These are phyloP conservation scores for Ceratocystis smalleyi DNA, from an alignment of 2,329 filamentous ascomycete species.

Conservation along the genomic window DNA sequence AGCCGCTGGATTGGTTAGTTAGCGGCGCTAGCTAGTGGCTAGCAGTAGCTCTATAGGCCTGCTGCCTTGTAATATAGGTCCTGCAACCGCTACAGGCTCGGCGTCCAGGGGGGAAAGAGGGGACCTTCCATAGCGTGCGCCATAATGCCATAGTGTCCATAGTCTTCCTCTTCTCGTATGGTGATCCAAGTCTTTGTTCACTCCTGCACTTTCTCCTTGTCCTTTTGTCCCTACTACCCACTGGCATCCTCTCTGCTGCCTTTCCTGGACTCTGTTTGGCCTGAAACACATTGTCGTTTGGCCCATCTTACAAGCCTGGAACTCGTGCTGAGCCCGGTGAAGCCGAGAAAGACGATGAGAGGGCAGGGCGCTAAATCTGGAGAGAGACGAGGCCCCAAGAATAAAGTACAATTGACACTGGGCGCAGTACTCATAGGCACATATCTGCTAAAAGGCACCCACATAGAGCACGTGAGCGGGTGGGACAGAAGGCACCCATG, in stretches of 20 bases:
- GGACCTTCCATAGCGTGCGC: neutral
- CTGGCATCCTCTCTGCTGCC: neutral
- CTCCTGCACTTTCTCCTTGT: neutral
- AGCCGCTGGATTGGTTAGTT: neutral
- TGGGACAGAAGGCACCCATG: neutral
- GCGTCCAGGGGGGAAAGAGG: neutral
- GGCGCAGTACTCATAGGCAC: neutral
- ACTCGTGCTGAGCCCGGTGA: neutral
- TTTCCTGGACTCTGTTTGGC: neutral
- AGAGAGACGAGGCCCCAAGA: neutral
- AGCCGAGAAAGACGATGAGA: neutral
- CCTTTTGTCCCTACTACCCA: neutral
- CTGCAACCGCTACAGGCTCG: neutral
- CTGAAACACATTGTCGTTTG: constrained; percentile 4
- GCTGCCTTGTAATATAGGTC: neutral
- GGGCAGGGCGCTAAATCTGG: neutral
- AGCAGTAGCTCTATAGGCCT: neutral
- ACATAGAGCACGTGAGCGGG: neutral
- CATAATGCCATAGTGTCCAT: neutral
- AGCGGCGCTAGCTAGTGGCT: neutral
- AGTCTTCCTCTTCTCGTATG: constrained; percentile 1
- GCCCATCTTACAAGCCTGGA: neutral
- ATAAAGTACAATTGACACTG: neutral
- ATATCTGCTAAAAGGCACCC: neutral
- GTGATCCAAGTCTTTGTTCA: constrained; percentile 3